phyloP scores from a whole-genome alignment of 2,329 filamentous ascomycete genomes.

The Hymenoscyphus fructigenus region DNA sequence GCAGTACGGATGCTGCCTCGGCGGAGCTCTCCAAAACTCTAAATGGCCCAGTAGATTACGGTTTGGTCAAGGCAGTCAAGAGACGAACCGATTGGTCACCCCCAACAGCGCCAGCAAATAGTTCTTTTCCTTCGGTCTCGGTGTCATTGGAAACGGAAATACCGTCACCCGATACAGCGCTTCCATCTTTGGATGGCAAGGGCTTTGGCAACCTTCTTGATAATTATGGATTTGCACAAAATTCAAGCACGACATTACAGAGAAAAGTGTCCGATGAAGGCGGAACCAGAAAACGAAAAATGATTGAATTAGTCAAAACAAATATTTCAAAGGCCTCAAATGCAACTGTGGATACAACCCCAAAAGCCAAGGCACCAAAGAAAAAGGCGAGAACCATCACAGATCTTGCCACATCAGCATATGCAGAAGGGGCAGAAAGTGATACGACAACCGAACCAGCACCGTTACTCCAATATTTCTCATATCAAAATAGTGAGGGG shows the following conservation, averaged over 20 bases:
- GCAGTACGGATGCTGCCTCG: background rate
- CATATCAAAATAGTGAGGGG: constrained; percentile 16
- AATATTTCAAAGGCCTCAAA: constrained; percentile 29
- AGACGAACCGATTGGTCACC: constrained; percentile 70
- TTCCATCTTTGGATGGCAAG: constrained; percentile 20
- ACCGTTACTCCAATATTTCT: constrained; percentile 49
- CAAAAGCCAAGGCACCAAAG: constrained; percentile 55
- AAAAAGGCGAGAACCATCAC: constrained; percentile 79
- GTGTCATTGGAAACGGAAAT: background rate
- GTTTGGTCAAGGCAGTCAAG: constrained; percentile 45
- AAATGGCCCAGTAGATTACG: constrained; percentile 19
- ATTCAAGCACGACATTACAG: constrained; percentile 10
- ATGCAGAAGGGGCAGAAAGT: constrained; percentile 44
- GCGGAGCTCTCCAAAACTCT: background rate
- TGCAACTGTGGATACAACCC: constrained; percentile 33
- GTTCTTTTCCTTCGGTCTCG: constrained; percentile 27
- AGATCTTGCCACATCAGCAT: constrained; percentile 71
- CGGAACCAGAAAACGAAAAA: constrained; percentile 53
- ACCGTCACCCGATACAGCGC: constrained; percentile 15
- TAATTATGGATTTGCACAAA: constrained; percentile 41
- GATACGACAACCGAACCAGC: constrained; percentile 33
- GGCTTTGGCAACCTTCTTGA: constrained; percentile 41
- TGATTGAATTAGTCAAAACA: constrained; percentile 50
- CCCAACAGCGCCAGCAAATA: constrained; percentile 40
- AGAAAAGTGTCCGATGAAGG: constrained; percentile 15